Conservation (phyloP, 106 monocot species). For the Alisma plantagoaquatica region DNA sequence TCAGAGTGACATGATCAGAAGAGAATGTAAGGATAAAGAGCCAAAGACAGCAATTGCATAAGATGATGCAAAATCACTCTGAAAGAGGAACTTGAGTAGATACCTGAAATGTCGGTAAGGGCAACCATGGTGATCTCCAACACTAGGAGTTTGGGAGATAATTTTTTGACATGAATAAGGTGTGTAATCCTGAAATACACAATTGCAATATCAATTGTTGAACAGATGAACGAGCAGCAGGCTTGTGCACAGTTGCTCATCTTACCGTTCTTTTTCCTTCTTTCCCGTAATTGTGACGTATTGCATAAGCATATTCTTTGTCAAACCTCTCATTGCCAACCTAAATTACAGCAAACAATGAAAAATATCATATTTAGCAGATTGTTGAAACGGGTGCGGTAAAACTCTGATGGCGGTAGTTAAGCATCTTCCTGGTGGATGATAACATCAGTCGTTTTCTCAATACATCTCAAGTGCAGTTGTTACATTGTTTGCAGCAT, state of each 20-base stretch:
- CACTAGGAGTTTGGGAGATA: conserved; percentile 62
- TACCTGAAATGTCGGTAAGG: conserved; percentile 94
- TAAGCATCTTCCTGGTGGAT: too few species aligned
- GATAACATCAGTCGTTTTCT: too few species aligned
- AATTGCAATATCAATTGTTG: too few species aligned
- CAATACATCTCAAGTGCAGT: too few species aligned
- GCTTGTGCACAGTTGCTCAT: too few species aligned
- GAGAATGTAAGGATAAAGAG: too few species aligned
- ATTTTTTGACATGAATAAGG: conserved; percentile 97
- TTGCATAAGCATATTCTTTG: conserved; percentile 86
- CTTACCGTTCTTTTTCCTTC: conserved; percentile 93
- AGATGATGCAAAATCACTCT: too few species aligned
- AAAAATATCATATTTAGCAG: not conserved
- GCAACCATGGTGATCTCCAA: conserved; percentile 94
- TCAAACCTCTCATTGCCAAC: conserved; percentile 87
- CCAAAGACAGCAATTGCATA: too few species aligned
- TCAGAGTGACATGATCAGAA: too few species aligned
- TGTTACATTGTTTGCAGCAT: too few species aligned
- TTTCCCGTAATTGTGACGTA: conserved; percentile 94
- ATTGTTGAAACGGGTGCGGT: not conserved
- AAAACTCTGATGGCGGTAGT: not conserved
- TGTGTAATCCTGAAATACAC: conserved; percentile 75
- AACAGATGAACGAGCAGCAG: too few species aligned
- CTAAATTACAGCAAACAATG: conserved; percentile 21
- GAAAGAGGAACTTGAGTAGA: conserved; percentile 3